Conservation (phyloP, 2,329 filamentous ascomycete species). For the Colletotrichum gloeosporioides region DNA sequence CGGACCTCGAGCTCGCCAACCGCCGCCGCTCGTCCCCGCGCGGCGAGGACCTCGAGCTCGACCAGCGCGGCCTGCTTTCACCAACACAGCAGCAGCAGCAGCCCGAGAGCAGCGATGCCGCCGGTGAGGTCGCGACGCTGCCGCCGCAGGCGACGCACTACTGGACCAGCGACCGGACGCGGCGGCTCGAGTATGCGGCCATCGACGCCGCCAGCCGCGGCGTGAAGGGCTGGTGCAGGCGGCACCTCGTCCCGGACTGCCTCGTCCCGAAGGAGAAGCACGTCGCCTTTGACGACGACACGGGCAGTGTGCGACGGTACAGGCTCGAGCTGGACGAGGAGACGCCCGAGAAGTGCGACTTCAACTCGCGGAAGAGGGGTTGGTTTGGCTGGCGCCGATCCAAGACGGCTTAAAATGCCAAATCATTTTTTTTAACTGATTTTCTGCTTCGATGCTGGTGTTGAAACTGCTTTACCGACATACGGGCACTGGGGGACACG, state of each 20-base stretch:
- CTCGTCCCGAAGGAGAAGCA: conserved; percentile 57
- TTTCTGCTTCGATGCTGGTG: neutral
- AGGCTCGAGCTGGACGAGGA: conserved; percentile 53
- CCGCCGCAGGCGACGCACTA: conserved; percentile 67
- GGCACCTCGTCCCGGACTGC: conserved; percentile 65
- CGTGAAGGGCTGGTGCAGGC: conserved; percentile 64
- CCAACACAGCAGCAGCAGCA: neutral
- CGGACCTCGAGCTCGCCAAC: conserved; percentile 36
- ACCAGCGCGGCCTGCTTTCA: neutral
- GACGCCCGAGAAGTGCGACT: conserved; percentile 4
- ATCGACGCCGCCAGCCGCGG: conserved; percentile 68
- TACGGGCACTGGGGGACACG: neutral
- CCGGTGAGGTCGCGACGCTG: conserved; percentile 31
- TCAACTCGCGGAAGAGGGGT: neutral
- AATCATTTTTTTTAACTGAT: neutral
- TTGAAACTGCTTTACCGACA: neutral
- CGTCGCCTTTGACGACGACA: conserved; percentile 65
- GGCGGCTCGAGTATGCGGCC: conserved; percentile 68
- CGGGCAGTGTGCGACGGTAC: conserved; percentile 68
- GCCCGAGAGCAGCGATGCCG: conserved; percentile 23
- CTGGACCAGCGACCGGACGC: conserved; percentile 69
- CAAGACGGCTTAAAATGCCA: neutral
- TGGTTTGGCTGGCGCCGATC: conserved; percentile 14
- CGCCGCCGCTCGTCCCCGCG: neutral
- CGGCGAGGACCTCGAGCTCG: conserved; percentile 26